Base-by-base conservation (phyloP, 2,329 filamentous ascomycete genomes). In the Chalaropsis ovoidea region DNA sequence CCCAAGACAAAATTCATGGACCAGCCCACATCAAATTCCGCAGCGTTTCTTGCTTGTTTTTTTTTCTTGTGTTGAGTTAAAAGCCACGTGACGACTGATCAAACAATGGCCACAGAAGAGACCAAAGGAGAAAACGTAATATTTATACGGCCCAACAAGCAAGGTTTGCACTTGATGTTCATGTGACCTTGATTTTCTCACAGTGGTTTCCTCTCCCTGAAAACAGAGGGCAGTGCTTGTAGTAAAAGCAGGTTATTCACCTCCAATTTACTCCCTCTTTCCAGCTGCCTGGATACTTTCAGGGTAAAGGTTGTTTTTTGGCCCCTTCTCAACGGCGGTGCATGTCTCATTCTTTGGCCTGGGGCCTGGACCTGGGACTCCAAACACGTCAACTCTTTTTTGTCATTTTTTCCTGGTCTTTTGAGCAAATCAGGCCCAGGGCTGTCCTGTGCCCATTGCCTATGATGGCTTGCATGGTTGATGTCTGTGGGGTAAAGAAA, bases 401-500 rank as follows among this genome's bases (percentile, higher is more conserved):
- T 58, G 31, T 39, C 39, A 1, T 58, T 58, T n/a, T 6, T 39
- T 24, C 35, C 8, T 39, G 35, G 35, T 39, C 27, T n/a, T 31
- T 39, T 58, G 7, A 58, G 27, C 15, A 52, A 13, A 52, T 27
- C 54, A 35, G 54, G 27, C n/a, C 31, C 31, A 27, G 54, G 27
- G 10, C n/a, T 58, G 27, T 39, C 27, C 54, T 58, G 54, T 58
- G 54, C 54, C n/a, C 54, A 17, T 10, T 39, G 35, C 8, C 35
- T 39, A 39, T 10, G 35, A 39, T 39, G 35, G 3, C 54, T 39
- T 58, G 54, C 54, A 35, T 58, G 54, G 6, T 39, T 58, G 31
- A 35, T 58, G 27, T 58, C 17, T 58, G 22, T 56, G 54, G 54
- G 54, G 54, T 58, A 58, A 22, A 39, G 24, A 58, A 58, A 39